Conservation (phyloP, 768 basidiomycete species). For the Phanerodontia chrysosporium region DNA sequence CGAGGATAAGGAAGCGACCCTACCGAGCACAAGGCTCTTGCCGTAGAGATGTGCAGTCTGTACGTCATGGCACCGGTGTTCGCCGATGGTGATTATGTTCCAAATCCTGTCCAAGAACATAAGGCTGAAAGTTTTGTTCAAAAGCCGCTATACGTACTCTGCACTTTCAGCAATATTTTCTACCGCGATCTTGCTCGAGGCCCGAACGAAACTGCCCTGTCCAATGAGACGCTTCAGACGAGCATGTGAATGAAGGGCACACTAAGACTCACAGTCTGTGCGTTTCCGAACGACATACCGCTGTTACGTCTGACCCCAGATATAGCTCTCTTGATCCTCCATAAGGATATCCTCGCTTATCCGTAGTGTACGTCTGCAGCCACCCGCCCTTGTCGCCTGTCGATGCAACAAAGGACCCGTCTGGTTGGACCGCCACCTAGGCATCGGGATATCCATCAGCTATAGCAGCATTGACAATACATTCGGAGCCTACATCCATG, state of each 20-base stretch:
- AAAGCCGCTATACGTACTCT: slow-evolving; percentile 20
- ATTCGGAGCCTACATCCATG: background rate
- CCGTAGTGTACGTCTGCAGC: slow-evolving; percentile 7
- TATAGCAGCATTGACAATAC: background rate
- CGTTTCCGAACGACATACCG: slow-evolving; percentile 11
- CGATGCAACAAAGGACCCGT: background rate
- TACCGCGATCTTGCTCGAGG: slow-evolving; percentile 47
- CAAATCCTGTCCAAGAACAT: too few relatives aligned
- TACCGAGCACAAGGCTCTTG: slow-evolving; percentile 51
- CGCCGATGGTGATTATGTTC: slow-evolving; percentile 19
- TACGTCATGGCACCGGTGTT: slow-evolving; percentile 47
- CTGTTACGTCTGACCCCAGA: slow-evolving; percentile 5
- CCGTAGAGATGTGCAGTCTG: slow-evolving; percentile 51
- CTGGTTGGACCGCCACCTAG: background rate
- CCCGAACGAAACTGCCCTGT: slow-evolving; percentile 56
- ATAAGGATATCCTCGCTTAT: background rate
- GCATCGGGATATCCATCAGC: too few relatives aligned
- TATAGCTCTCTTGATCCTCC: slow-evolving; percentile 7
- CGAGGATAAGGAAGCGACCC: too few relatives aligned
- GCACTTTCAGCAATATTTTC: slow-evolving; percentile 39
- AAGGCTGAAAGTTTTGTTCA: too few relatives aligned
- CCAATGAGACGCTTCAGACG: background rate
- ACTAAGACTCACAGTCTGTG: slow-evolving; percentile 2
- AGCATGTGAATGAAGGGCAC: background rate
- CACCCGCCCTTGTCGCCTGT: slow-evolving; percentile 11